phyloP scores from a whole-genome alignment of 345 rosid genomes.

The Turritis glabra region DNA sequence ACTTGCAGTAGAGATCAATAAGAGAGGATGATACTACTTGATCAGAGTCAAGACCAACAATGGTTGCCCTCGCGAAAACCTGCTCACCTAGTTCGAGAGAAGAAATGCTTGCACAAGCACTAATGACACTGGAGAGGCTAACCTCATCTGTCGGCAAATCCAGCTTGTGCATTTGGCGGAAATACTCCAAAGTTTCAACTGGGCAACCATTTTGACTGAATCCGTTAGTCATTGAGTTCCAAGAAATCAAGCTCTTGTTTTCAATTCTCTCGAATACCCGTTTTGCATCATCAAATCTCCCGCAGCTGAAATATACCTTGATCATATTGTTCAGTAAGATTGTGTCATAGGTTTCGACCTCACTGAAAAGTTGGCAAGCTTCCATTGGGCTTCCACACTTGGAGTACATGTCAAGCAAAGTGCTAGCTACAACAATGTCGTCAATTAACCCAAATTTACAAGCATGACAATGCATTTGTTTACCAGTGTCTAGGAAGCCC shows the following conservation, averaged over 20 bases:
- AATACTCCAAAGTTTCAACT: slow-evolving; percentile 62
- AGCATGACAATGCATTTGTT: slow-evolving; percentile 69
- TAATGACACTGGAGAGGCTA: slow-evolving; percentile 66
- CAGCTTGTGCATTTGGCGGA: slow-evolving; percentile 61
- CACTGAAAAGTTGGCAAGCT: slow-evolving; percentile 68
- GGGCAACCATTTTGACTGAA: slow-evolving; percentile 74
- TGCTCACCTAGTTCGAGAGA: slow-evolving; percentile 76
- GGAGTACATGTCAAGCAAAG: slow-evolving; percentile 72
- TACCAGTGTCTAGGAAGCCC: slow-evolving; percentile 44
- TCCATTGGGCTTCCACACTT: slow-evolving; percentile 59
- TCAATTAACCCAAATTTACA: slow-evolving; percentile 50
- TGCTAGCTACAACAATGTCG: slow-evolving; percentile 63
- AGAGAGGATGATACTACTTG: slow-evolving; percentile 70
- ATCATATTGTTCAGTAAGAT: slow-evolving; percentile 80
- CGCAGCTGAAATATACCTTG: slow-evolving; percentile 66
- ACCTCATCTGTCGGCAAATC: slow-evolving; percentile 60
- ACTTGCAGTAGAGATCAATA: slow-evolving; percentile 76
- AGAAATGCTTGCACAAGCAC: slow-evolving; percentile 71
- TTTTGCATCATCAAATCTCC: slow-evolving; percentile 75
- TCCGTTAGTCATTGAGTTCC: slow-evolving; percentile 87
- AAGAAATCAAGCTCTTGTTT: slow-evolving; percentile 68
- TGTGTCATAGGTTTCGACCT: slow-evolving; percentile 62
- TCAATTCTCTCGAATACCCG: slow-evolving; percentile 54
- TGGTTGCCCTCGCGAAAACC: slow-evolving; percentile 60
- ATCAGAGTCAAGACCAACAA: slow-evolving; percentile 65